Evolutionary conservation across 352 stramenopile genomes (phyloP), one percentile per base, ranked within the genome.

Genomic region (Globisporangium ultimum): DNA sequence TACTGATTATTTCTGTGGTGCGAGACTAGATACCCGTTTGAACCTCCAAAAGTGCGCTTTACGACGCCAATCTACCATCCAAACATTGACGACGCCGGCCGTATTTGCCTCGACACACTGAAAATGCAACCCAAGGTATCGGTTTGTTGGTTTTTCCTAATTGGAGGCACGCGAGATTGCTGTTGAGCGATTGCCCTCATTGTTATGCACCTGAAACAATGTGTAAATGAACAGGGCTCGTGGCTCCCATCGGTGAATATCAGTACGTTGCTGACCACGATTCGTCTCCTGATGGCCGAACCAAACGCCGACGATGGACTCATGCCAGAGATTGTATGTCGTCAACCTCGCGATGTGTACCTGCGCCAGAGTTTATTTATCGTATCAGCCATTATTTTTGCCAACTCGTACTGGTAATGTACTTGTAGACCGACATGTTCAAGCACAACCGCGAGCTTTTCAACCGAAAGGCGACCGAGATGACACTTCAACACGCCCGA

Each of bases 201-300:
- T 2, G 24, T 5, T 32, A 5, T 32, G 24, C 24, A 5, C 24
- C 2, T 32, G 2, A 5, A 32, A 32, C 2, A 32, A 6, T 6
- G 5, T 32, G 24, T 32, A 5, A 32, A 32, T 32, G 24, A 32
- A 40, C 53, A 91, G 79, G 89, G 89, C 11, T 96, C 87, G 21
- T 97, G 89, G 89, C 72, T 91, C 22, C 89, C 89, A n/a, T 96
- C 86, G 1, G 89, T 97, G 24, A 97, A 97, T 63, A 91, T 97
- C 50, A 88, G 82, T 49, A 97, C 88, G 17, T 64, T 97, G 55
- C 66, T 97, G 22, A 96, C 89, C 10, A 96, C 88, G 0, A 95
- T 97, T 63, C 84, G 89, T 7, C 63, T 96, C 59, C 74, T 97
- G n/a, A 94, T 97, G 79, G 87, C 80, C 12, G 86, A 96, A 58